These are phyloP conservation scores for Boletus bicolor DNA, from an alignment of 768 basidiomycete species.

Conservation along the genomic window DNA sequence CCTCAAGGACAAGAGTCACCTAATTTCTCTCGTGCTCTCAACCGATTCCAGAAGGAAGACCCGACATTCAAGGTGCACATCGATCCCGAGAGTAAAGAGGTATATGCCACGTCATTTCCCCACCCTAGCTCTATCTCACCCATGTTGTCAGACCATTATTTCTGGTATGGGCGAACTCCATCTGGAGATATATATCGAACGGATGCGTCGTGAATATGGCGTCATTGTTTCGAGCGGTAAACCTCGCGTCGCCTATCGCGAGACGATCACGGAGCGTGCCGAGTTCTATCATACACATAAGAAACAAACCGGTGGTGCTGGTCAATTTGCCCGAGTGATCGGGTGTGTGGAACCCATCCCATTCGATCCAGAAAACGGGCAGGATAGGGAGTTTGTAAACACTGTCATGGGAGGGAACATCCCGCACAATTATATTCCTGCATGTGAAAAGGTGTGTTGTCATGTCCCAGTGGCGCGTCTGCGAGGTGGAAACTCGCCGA, in stretches of 20 bases:
- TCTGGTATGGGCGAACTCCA: slow-evolving; percentile 99
- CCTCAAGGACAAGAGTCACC: slow-evolving; percentile 91
- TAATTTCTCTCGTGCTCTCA: slow-evolving; percentile 94
- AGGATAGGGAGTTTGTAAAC: slow-evolving; percentile 82
- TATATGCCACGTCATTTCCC: slow-evolving; percentile 25
- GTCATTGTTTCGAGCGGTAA: slow-evolving; percentile 92
- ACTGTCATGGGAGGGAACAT: slow-evolving; percentile 90
- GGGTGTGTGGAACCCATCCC: slow-evolving; percentile 91
- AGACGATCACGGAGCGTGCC: slow-evolving; percentile 81
- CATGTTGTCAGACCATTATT: slow-evolving; percentile 79
- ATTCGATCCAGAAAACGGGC: slow-evolving; percentile 68
- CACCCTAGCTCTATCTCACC: not conserved
- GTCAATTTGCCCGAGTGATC: slow-evolving; percentile 92
- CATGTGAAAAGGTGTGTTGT: slow-evolving; percentile 78
- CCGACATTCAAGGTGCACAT: slow-evolving; percentile 98
- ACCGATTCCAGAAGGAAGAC: slow-evolving; percentile 98
- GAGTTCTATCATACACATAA: slow-evolving; percentile 92
- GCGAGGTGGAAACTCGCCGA: not conserved
- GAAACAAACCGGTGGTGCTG: slow-evolving; percentile 97
- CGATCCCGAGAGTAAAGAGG: slow-evolving; percentile 92
- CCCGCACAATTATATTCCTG: slow-evolving; percentile 89
- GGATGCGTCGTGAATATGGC: slow-evolving; percentile 97
- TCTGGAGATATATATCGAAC: slow-evolving; percentile 97
- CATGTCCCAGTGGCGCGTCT: not conserved
- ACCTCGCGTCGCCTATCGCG: slow-evolving; percentile 94